A percentile compares a stretch with the other conserved stretches of the same genome.
phyloP scores from a whole-genome alignment of 1,284 basidiomycete species.

The Taiwanofungus camphoratus region DNA sequence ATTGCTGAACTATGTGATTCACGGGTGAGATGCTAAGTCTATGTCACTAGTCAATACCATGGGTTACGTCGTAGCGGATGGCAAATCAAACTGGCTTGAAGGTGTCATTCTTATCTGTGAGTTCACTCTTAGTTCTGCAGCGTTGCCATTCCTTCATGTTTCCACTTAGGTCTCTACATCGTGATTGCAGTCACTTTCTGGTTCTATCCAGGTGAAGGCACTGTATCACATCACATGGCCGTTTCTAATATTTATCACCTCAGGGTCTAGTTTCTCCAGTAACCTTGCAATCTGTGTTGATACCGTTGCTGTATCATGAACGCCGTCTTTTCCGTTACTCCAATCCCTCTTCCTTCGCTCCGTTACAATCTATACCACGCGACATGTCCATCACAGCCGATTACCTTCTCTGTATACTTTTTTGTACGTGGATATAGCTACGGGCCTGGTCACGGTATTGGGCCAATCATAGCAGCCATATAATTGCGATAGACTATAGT shows the following conservation, averaged over 20 bases:
- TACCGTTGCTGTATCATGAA: conserved; percentile 1
- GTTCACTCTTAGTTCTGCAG: conserved; percentile 3
- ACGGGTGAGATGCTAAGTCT: background rate
- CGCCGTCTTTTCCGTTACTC: no score
- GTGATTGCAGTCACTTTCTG: conserved; percentile 64
- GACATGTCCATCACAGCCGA: no score
- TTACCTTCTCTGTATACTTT: no score
- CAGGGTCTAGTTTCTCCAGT: conserved; percentile 33
- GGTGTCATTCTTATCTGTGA: conserved; percentile 46
- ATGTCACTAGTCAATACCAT: conserved; percentile 59
- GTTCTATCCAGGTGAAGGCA: conserved; percentile 56
- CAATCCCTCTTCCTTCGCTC: no score
- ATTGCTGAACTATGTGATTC: background rate
- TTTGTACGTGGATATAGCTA: no score
- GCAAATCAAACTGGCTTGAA: conserved; percentile 81
- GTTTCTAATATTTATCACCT: background rate
- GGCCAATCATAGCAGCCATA: no score
- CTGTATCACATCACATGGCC: no score
- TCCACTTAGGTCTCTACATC: conserved; percentile 47
- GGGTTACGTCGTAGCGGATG: conserved; percentile 78
- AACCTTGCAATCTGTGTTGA: conserved; percentile 30
- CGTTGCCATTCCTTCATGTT: background rate
- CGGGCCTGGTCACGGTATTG: no score
- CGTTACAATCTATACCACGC: no score
- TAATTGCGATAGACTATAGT: no score